Percentiles rank a stretch among this genome's conserved stretches.
phyloP scores from a whole-genome alignment of 1,284 basidiomycete genomes.

The Pseudomicrostroma phylloplanum region DNA sequence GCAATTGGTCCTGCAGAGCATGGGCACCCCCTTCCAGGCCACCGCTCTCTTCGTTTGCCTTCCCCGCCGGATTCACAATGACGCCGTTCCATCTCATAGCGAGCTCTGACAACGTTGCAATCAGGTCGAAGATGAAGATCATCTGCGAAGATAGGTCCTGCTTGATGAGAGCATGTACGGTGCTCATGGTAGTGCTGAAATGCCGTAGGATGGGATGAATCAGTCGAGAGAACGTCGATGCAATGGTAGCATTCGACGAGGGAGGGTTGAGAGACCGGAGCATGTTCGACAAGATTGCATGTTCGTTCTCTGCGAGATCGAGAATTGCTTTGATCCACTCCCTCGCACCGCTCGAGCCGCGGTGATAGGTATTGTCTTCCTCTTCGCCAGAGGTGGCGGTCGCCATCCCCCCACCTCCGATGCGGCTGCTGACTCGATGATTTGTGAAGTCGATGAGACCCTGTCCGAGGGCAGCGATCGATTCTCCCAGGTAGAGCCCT shows the following conservation, averaged over 20 bases:
- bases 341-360: constrained; percentile 22
- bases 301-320: constrained; percentile 26
- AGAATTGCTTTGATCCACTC: constrained; percentile 33
- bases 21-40: constrained; percentile 10
- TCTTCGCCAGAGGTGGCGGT: constrained; percentile 26
- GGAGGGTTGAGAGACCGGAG: constrained; percentile 8
- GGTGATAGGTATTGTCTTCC: constrained; percentile 19
- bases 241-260: constrained; percentile 8
- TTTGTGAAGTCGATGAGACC: constrained; percentile 26
- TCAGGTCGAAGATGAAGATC: constrained; percentile 27
- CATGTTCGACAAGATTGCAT: constrained; percentile 10
- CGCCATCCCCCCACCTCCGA: constrained; percentile 26
- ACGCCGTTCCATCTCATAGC: constrained; percentile 14
- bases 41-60: constrained; percentile 13
- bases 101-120: constrained; percentile 12
- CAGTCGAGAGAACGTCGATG: constrained; percentile 14
- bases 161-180: constrained; percentile 29
- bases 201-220: constrained; percentile 7
- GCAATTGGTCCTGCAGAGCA: constrained; percentile 11
- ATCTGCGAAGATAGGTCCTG: constrained; percentile 33
- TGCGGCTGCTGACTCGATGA: constrained; percentile 29
- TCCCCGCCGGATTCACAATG: constrained; percentile 9
- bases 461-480: constrained; percentile 18
- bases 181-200: constrained; percentile 18
- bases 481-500: constrained; percentile 26